Percentiles rank a stretch among this genome's conserved stretches.
These are phyloP conservation scores for Zelonia costaricensis DNA, from an alignment of 208 protist genomes.

Conservation along the genomic window DNA sequence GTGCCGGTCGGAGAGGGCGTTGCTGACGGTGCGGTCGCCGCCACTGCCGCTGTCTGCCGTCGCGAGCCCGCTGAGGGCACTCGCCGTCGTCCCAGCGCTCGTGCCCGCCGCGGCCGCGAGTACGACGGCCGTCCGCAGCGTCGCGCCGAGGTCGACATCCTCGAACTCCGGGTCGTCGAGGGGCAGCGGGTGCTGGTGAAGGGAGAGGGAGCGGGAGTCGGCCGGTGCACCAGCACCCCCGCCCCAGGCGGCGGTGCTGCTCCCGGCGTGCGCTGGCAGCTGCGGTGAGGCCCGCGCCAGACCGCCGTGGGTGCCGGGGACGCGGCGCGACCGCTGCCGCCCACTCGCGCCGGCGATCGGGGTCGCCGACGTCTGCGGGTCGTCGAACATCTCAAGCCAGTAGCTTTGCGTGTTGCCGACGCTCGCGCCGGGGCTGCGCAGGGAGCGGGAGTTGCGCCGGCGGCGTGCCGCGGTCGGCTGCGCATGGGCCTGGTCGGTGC, in stretches of 20 bases:
- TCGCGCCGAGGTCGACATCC: constrained; percentile 19
- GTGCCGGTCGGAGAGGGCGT: constrained; percentile 1
- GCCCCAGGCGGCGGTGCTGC: background rate
- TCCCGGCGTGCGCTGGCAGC: no score
- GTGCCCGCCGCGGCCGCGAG: constrained; percentile 21
- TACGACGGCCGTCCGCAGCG: constrained; percentile 26
- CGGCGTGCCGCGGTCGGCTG: background rate
- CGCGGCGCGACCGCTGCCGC: no score
- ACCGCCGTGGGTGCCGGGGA: no score
- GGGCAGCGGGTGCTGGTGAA: background rate
- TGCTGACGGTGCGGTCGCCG: background rate
- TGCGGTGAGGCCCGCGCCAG: no score
- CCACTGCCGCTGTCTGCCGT: background rate
- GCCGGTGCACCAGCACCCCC: background rate
- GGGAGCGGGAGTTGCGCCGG: background rate
- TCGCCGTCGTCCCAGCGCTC: background rate
- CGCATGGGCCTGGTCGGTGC: background rate
- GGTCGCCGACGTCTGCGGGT: no score
- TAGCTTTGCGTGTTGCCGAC: no score
- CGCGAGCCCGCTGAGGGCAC: no score
- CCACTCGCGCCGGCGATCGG: no score
- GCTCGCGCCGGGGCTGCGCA: background rate
- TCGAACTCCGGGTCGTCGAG: background rate
- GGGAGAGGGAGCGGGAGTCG: background rate
- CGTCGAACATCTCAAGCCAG: no score